Evolutionary conservation across 1,284 basidiomycete species (phyloP).

Genomic region (Boletus sp.): DNA sequence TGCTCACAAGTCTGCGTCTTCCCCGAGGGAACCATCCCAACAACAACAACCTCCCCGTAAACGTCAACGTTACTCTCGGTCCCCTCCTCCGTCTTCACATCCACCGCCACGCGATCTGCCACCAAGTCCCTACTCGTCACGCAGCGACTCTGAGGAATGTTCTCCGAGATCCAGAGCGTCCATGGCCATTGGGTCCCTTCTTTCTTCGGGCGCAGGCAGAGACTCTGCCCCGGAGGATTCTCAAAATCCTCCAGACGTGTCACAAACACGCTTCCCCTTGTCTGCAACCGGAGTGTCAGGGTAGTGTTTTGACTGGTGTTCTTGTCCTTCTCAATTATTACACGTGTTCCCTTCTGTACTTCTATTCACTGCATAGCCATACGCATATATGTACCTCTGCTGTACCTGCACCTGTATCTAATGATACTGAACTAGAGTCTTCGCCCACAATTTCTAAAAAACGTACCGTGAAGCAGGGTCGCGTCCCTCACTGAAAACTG

Average conservation of each 20-base stretch:
- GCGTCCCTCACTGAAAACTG: slow-evolving; percentile 8
- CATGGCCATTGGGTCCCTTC: slow-evolving; percentile 34
- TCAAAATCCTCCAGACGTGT: slow-evolving; percentile 22
- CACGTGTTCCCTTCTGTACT: slow-evolving; percentile 24
- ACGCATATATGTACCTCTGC: slow-evolving; percentile 18
- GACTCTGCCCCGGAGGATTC: slow-evolving; percentile 27
- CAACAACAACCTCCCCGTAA: slow-evolving; percentile 35
- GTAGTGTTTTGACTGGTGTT: slow-evolving; percentile 12
- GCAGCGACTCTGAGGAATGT: slow-evolving; percentile 35
- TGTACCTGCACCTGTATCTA: slow-evolving; percentile 23
- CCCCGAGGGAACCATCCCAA: slow-evolving; percentile 23
- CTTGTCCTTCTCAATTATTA: slow-evolving; percentile 19
- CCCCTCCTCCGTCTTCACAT: slow-evolving; percentile 28
- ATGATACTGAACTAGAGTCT: slow-evolving; percentile 12
- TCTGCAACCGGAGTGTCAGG: slow-evolving; percentile 22
- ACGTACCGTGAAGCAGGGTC: slow-evolving; percentile 11
- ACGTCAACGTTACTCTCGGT: slow-evolving; percentile 44
- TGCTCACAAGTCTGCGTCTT: slow-evolving; percentile 8
- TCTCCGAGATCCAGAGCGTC: slow-evolving; percentile 33
- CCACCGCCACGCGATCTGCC: slow-evolving; percentile 33
- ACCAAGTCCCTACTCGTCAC: slow-evolving; percentile 35
- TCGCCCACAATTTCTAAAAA: background rate
- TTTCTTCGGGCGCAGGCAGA: slow-evolving; percentile 28
- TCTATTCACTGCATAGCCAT: slow-evolving; percentile 24
- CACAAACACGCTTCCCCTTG: slow-evolving; percentile 23